Evolutionary conservation across 768 basidiomycete genomes (phyloP), one percentile per base, ranked within the genome.

Genomic region (Hysterangium stoloniferum): DNA sequence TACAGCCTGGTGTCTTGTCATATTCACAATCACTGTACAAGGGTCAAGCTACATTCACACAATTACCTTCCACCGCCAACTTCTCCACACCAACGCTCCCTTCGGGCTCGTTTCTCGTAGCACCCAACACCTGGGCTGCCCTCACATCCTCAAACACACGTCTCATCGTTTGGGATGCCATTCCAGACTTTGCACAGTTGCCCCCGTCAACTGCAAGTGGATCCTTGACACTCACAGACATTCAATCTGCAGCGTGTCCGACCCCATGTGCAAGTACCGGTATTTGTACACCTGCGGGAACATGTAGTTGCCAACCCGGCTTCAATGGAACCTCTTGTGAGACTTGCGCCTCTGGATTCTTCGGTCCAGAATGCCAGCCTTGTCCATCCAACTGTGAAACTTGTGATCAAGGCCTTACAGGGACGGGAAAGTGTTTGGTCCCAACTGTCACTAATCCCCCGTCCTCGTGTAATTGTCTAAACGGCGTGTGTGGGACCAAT

Each of bases 241-340:
- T 92, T 55, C 77, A 88, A 61, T 89, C 86, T 4, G 71, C 78
- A 0, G 70, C 80, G 0, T 94, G 91, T 61, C 80, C 84, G 0
- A 81, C 86, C 0, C 70, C 81, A 2, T 94, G 91, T 59, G 74
- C 89, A 0, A 77, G 82, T 1, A 72, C 76, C 0, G 86, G 88
- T 9, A 67, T 84, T 5, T 95, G 91, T 59, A 78, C 82, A 0
- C 63, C 80, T 0, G 75, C 77, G 0, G 86, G 85, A 7, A 78
- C 74, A 12, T 95, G 91, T 59, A 65, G 70, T 0, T 95, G 91
- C 58, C 73, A 79, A 0, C 53, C 77, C 2, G 86, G 86, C 0
- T 94, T 92, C 63, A 79, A 74, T 0, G 91, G 91, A 3, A 63
- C 80, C 4, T 80, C 83, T 0, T 95, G 92, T 66, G 89, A 93